Evolutionary conservation across 345 rosid species (phyloP).

Genomic region (Luvunga scandens): DNA sequence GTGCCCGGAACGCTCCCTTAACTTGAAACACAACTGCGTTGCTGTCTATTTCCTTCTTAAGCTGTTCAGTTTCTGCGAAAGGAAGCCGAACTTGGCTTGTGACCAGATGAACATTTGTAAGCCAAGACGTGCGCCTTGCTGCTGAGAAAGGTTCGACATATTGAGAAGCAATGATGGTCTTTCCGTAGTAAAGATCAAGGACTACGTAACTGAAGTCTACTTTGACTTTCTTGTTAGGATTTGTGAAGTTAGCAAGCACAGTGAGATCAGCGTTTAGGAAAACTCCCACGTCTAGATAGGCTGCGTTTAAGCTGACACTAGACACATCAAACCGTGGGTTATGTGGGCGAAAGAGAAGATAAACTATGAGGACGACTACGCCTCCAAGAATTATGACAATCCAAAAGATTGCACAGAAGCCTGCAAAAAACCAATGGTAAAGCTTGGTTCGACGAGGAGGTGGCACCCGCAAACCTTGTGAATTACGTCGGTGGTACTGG

Average conservation of each 20-base stretch:
- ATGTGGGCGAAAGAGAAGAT: conserved; percentile 75
- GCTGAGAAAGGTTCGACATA: conserved; percentile 70
- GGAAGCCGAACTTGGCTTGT: conserved; percentile 77
- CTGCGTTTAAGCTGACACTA: conserved; percentile 68
- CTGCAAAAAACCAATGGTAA: conserved; percentile 42
- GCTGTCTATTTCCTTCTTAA: conserved; percentile 46
- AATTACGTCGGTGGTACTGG: conserved; percentile 1
- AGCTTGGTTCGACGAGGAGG: conserved; percentile 32
- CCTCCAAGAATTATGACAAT: conserved; percentile 59
- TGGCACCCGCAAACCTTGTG: conserved; percentile 16
- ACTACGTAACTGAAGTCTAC: conserved; percentile 66
- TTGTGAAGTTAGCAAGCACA: conserved; percentile 77
- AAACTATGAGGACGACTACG: conserved; percentile 59
- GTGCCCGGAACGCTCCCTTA: conserved; percentile 64
- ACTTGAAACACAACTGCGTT: conserved; percentile 53
- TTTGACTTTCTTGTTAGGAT: conserved; percentile 70
- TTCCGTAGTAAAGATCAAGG: conserved; percentile 65
- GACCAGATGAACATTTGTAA: conserved; percentile 52
- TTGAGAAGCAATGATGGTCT: conserved; percentile 57
- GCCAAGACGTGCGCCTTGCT: conserved; percentile 37
- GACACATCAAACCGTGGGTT: conserved; percentile 61
- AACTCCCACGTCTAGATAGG: conserved; percentile 65
- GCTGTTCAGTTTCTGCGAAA: conserved; percentile 34
- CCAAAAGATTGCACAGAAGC: conserved; percentile 61
- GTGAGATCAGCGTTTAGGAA: conserved; percentile 67